Base-by-base conservation (phyloP, 2,329 filamentous ascomycete genomes). In the Verticillium isaacii region DNA sequence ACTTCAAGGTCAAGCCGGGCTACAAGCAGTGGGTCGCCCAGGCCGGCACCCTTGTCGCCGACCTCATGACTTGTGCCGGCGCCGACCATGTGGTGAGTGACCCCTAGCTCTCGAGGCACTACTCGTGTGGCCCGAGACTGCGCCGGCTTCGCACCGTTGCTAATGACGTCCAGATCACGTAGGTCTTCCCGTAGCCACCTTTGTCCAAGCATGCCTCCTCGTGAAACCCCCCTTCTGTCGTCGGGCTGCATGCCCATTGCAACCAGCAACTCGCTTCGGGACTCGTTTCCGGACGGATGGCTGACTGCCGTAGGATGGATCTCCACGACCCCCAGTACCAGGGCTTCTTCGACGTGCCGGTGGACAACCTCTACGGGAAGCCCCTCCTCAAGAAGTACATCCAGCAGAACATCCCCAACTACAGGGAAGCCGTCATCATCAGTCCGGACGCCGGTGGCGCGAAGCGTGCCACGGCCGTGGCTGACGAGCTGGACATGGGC, bases 11-110 rank as follows among this genome's bases (percentile, higher is more conserved):
- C 23, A 93, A 94, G 73, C 92, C 93, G 8, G 95, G 95, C 58
- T 99, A 99, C 77, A 95, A 95, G 80, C 92, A 97, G 79, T 99
- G 95, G 95, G 94, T 99, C 66, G 95, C 95, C 25, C 95, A 98
- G 78, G 93, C 95, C 52, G 95, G 95, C 63, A 98, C 93, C 34
- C 84, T 99, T 62, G 90, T 99, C 57, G 95, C 95, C 58, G 93
- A 98, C 74, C 86, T 99, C 55, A 82, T 99, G 67, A 97, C 93
- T 50, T 97, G 93, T 77, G 94, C 95, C 66, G 95, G 95, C 66
- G 93, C 95, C 56, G 94, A 99, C 75, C 95, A 98, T 76, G 89
- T 95, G 64, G 66, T 68, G 52, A 59, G 57, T 59, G 19, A 17
- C 25, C 32, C 6, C 15, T 29, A 12, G 12, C 2, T 12, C 54